Percentiles rank a stretch among this genome's conserved stretches.
phyloP scores from a whole-genome alignment of 805 yeast species.

The Candida endomychidarum region DNA sequence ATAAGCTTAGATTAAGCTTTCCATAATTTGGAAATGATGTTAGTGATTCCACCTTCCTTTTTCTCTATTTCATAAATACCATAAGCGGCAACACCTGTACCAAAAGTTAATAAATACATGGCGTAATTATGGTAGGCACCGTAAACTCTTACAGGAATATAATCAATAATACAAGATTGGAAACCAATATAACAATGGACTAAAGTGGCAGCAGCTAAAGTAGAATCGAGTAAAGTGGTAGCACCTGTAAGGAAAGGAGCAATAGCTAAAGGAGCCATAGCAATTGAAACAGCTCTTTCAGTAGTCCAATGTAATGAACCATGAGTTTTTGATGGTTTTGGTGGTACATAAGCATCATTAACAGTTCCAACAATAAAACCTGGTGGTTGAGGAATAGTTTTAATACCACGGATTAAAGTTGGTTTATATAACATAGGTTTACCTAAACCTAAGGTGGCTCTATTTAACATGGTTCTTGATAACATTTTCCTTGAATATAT shows the following conservation, averaged over 20 bases:
- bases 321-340: slow-evolving; percentile 52
- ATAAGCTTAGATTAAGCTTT: slow-evolving; percentile 26
- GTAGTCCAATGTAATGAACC: slow-evolving; percentile 77
- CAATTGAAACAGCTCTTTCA: slow-evolving; percentile 60
- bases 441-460: slow-evolving; percentile 25
- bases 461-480: slow-evolving; percentile 16
- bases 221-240: slow-evolving; percentile 54
- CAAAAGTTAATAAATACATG: slow-evolving; percentile 58
- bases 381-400: slow-evolving; percentile 66
- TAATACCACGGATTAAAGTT: slow-evolving; percentile 34
- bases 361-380: slow-evolving; percentile 71
- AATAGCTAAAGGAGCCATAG: slow-evolving; percentile 61
- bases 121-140: slow-evolving; percentile 64
- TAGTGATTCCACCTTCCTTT: slow-evolving; percentile 62
- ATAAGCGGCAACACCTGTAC: slow-evolving; percentile 64
- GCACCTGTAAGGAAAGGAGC: slow-evolving; percentile 60
- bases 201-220: slow-evolving; percentile 54
- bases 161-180: slow-evolving; percentile 75
- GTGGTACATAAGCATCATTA: slow-evolving; percentile 68
- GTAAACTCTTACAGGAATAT: slow-evolving; percentile 72
- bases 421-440: slow-evolving; percentile 3
- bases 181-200: slow-evolving; percentile 71
- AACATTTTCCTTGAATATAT: slow-evolving; percentile 6
- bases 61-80: slow-evolving; percentile 72
- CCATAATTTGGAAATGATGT: slow-evolving; percentile 42